Base-by-base conservation (phyloP, 768 basidiomycete genomes). In the Antrodiella citrinella region DNA sequence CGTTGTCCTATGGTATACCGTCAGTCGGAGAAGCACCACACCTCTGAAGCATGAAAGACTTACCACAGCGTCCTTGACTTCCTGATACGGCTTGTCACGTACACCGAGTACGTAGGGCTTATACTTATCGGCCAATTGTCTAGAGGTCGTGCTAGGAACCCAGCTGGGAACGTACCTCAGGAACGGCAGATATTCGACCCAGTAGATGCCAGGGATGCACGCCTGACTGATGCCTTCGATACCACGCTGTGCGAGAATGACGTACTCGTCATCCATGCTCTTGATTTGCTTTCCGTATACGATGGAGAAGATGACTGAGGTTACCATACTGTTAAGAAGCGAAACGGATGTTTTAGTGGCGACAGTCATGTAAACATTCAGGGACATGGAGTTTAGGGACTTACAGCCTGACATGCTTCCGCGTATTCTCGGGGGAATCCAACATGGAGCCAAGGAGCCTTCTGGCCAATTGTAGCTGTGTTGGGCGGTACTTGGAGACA, bases 271-370 rank as follows among this genome's bases (percentile, higher is more conserved):
- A 21, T 45, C 24, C 10, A 24, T 5, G 26, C 19, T 30, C 23
- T 4, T n/a, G 42, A 45, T 44, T 18, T 38, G 4, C 19, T 22
- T 26, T 12, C 49, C 49, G 26, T 50, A 50, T 15, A 20, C 18
- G 21, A 44, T 41, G 10, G 26, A 41, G 42, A 50, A 18, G 20
- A 49, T 49, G 38, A 42, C 23, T 4, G 48, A 9, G 21, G 48
- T 22, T 13, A 40, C 20, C 19, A 39, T 41, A 11, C 48, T 49
- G 26, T 24, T 13, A n/a, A 19, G 12, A 13, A 19, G 35, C 22
- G 21, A 38, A 7, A 41, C 11, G 23, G 9, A 38, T 10, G 9
- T 26, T 24, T 13, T 21, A 19, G 12, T 9, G 15, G 35, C 22
- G 21, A 38, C 7, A 41, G 13, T 15, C 7, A 38, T 10, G 9